Conservation (phyloP, 2,329 filamentous ascomycete species). For the Neonectria faginata region DNA sequence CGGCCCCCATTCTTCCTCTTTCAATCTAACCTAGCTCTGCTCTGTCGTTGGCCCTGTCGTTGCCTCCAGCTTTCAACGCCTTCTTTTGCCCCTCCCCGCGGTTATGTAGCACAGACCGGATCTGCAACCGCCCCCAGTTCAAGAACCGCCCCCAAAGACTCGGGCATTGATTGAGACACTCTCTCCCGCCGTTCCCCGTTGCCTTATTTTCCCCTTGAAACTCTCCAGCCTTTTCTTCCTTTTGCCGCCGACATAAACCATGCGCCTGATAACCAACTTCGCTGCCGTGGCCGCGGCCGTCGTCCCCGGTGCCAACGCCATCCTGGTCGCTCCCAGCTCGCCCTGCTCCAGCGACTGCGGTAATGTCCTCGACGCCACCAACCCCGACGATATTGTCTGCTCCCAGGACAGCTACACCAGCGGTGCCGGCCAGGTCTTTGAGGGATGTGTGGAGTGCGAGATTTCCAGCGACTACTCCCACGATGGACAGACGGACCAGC, state of each 20-base stretch:
- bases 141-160: not conserved
- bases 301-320: constrained; percentile 35
- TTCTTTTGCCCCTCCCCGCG: not conserved
- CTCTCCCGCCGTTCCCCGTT: not conserved
- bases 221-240: not conserved
- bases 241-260: constrained; percentile 1
- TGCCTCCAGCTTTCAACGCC: not conserved
- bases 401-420: constrained; percentile 54
- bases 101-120: constrained; percentile 11
- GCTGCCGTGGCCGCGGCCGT: constrained; percentile 36
- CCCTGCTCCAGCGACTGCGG: constrained; percentile 65
- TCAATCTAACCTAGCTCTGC: not conserved
- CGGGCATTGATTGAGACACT: not conserved
- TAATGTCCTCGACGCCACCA: constrained; percentile 62
- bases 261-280: constrained; percentile 25
- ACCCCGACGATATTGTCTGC: constrained; percentile 62
- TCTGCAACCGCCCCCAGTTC: constrained; percentile 2
- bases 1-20: constrained; percentile 8
- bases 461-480: constrained; percentile 60
- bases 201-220: not conserved
- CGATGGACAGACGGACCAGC: constrained; percentile 62
- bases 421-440: constrained; percentile 60
- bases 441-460: constrained; percentile 66
- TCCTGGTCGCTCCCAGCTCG: constrained; percentile 61
- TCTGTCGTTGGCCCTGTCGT: not conserved